Conservation (phyloP, 495 filamentous ascomycete genomes). For the Aspergillus affinis region DNA sequence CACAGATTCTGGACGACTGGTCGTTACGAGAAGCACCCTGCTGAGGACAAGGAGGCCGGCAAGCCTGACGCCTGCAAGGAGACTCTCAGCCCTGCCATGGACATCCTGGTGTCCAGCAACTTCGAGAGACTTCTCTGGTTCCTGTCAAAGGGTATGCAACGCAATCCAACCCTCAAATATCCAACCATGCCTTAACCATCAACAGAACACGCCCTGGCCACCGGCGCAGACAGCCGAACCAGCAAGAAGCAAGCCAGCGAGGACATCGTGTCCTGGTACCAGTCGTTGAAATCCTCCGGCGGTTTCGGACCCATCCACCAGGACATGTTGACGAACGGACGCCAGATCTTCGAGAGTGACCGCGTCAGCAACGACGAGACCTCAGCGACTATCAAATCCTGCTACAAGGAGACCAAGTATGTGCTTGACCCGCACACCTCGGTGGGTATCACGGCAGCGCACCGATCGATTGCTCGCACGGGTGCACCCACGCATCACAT, state of each 20-base stretch:
- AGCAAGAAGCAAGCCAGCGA: conserved; percentile 34
- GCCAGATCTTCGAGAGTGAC: conserved; percentile 74
- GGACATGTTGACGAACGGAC: conserved; percentile 63
- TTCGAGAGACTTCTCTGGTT: conserved; percentile 98
- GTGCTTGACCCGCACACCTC: conserved; percentile 91
- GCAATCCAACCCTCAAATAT: not conserved
- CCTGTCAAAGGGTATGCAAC: conserved; percentile 18
- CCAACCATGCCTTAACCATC: not conserved
- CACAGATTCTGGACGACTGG: conserved; percentile 58
- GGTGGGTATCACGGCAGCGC: conserved; percentile 73
- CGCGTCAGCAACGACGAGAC: conserved; percentile 79
- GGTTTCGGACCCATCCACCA: conserved; percentile 70
- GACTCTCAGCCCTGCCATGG: conserved; percentile 91
- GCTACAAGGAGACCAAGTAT: conserved; percentile 60
- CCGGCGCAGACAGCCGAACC: conserved; percentile 1
- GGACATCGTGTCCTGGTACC: conserved; percentile 72
- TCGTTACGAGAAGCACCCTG: conserved; percentile 12
- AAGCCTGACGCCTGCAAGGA: conserved; percentile 55
- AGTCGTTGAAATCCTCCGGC: conserved; percentile 70
- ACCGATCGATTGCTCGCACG: conserved; percentile 58
- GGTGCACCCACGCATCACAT: conserved; percentile 59
- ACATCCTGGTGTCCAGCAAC: conserved; percentile 92
- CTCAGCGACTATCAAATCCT: conserved; percentile 64
- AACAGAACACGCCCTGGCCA: conserved; percentile 47
- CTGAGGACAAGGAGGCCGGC: not conserved